Evolutionary conservation across 2,329 filamentous ascomycete genomes (phyloP), one percentile per base, ranked within the genome.

Genomic region (Venturia nashicola): DNA sequence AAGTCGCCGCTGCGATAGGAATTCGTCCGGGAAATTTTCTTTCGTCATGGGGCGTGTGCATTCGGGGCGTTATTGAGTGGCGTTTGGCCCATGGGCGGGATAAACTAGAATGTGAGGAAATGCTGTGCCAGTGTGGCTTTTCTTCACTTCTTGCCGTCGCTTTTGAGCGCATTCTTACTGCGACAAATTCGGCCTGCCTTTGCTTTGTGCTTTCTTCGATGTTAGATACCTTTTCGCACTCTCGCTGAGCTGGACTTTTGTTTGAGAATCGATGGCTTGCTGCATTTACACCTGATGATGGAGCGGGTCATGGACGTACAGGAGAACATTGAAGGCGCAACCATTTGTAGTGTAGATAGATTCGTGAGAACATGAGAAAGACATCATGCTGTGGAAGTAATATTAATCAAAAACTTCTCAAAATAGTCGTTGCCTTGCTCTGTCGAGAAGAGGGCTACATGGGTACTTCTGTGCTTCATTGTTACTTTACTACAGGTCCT

Each of bases 1-100:
- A 91, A 94, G 78, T 71, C 82, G 63, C 84, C 86, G 61, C 78
- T 95, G 39, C 57, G 40, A 20, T 65, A 34, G 59, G 9, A 34
- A 2, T 12, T 3, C 14, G 5, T 43, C 59, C 7, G 34, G 34
- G 5, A 2, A 43, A 3, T 43, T 60, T 60, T 12, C n/a, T 60
- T 57, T 27, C 6, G 14, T 57, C 51, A 36, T n/a, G 20, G 14
- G 51, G 51, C 18, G 27, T 16, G 14, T n/a, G 51, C 51, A 55
- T 36, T n/a, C 2, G 5, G 18, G 51, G 51, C 51, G 51, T 57
- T 57, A 36, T 8, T 8, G 14, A 54, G 23, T 1, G 51, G 51
- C 51, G 32, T 36, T 27, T 57, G 8, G 4, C 23, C 8, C 46
- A 27, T 27, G 20, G 20, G 46, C 23, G 20, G 46, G 14, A 18